Evolutionary conservation across 2,329 filamentous ascomycete species (phyloP), one percentile per base, ranked within the genome.

Genomic region (Saccharata proteae): DNA sequence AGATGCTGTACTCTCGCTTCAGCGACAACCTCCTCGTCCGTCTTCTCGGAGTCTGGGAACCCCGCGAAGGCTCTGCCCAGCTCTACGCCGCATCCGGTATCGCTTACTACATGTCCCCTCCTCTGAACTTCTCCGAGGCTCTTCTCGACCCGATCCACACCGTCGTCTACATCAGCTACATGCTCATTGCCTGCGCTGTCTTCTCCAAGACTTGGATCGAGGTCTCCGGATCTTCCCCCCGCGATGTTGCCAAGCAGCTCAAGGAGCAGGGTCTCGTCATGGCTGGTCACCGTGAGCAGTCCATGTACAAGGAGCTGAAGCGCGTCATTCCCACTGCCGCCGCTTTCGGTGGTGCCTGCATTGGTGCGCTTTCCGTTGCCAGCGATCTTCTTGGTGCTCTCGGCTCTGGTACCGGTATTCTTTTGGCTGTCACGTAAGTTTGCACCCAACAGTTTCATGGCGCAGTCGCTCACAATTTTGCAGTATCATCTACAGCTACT

Each of bases 181-280:
- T 98, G 86, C 78, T 98, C 37, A 80, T 84, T 49, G 92, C 92
- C 45, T 98, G 90, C 56, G 86, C 86, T 39, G 77, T 96, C 59
- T 98, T 98, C 74, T 94, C 86, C 63, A 98, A 98, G 82, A 98
- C 92, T 33, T 98, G 90, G 90, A 98, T 98, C 50, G 90, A 98
- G 66, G 90, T 98, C 43, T 96, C 90, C 22, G 92, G 90, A 52
- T 94, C 88, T 41, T 88, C 84, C 67, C 92, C 90, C 38, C 82
- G 90, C 53, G 90, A 98, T 55, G 92, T 98, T 45, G 90, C 90
- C 52, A 98, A 98, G 77, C 90, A 96, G 68, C 77, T 98, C 60
- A 98, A 98, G 77, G 92, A 98, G 54, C 90, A 98, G 66, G 90
- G 90, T 57, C 79, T 98, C 37, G 88, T 98, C 47, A 98, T 98